Evolutionary conservation across 306 rosid genomes (phyloP), one percentile per base, ranked within the genome.

Genomic region (Quercus mongolica): DNA sequence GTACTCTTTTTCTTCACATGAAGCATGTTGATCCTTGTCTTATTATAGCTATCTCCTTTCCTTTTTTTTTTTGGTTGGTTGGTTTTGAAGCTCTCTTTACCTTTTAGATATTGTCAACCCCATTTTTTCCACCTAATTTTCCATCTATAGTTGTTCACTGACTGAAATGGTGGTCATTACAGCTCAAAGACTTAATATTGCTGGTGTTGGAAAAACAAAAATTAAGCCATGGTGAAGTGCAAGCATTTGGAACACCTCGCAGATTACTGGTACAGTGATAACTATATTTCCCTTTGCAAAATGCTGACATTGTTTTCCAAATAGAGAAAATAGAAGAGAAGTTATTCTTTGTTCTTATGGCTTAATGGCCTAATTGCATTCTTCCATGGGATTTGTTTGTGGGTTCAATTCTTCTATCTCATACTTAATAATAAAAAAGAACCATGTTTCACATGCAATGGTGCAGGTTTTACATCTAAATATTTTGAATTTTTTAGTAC

Each of bases 181-280:
- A 94, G 99, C 92, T 94, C 84, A 86, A 89, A 79, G 90, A 85
- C 78, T 85, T 83, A 76, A 51, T 86, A 62, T 54, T 83, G 83
- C 90, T 87, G 84, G 81, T 94, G 76, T 86, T 94, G 51, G 95
- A 87, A 79, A 92, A 88, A 73, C 94, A 91, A 85, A 90, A 95
- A 83, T 69, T 94, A 78, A 81, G 88, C 82, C 94, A 92, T 85
- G 92, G 95, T 56, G 84, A 91, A 56, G 85, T 91, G 79, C 88
- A 88, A 79, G 91, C 88, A 73, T 91, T 87, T 65, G 88, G 91
- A 65, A 94, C 97, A 44, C 95, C 99, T 69, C 92, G 95, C 69
- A 87, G 99, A 86, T 80, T 94, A 78, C 91, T 94, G 97, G 99
- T 94, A 88, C 17, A 78, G 19, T 81, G 71, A 68, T 69, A 75